Evolutionary conservation across 306 rosid genomes (phyloP), one percentile per base, ranked within the genome.

Genomic region (Calophaca sinica): DNA sequence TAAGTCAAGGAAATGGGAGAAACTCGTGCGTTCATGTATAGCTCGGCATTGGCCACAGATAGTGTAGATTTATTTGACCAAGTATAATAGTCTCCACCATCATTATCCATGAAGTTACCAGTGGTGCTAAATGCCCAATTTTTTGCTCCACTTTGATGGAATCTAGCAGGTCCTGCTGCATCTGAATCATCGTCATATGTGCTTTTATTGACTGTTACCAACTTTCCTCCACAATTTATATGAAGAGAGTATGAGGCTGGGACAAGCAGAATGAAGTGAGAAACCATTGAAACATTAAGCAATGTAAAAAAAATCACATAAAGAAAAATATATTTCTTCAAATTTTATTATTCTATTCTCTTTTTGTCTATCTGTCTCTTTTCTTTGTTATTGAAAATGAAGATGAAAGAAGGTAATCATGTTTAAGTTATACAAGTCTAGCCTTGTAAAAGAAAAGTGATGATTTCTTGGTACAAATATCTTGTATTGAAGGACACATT

Each of bases 1-100:
- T 86, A 89, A 15, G 93, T 91, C 4, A 89, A 68, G 70, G 93
- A 86, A 72, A 64, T 72, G 49, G 96, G 86, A 77, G 97, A 89
- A 81, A 89, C 78, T 3, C 97, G 88, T 36, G 97, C 97, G 45
- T 8, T 70, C 75, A 13, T 83, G 79, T 89, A 91, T 12, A 88
- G 58, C 9, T 87, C 81, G 41, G 82, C 77, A 66, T 83, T 31
- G 12, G 41, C 44, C 51, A 77, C 50, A 5, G 84, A 41, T 10
- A 88, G 84, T 3, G 3, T 15, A 20, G 86, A 54, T 13, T 31
- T 0, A 79, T 68, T 84, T 42, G 29, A 10, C 35, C 0, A 0
- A 2, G 33, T 50, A 64, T 53, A 75, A 35, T 58, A 20, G 3
- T 64, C 36, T 9, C 0, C 6, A 5, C 3, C 1, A 0, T 42